A percentile compares a stretch with the other conserved stretches of the same genome.
phyloP scores from a whole-genome alignment of 345 rosid genomes.

The thale cress (Arabidopsis thaliana) region TAIR10.1 NC_003074.8:6411001-6411500 shows the following conservation, averaged over 20 bases:
- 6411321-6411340: conserved; percentile 83
- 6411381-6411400: conserved; percentile 84
- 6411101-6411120: conserved; percentile 10
- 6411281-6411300: conserved; percentile 3
- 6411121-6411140: conserved; percentile 9
- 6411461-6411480: conserved; percentile 16
- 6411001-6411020: not conserved
- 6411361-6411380: conserved; percentile 76
- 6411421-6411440: conserved; percentile 9
- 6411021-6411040: not conserved
- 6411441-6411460: conserved; percentile 5
- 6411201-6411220: conserved; percentile 22
- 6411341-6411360: conserved; percentile 65
- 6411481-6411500: conserved; percentile 9
- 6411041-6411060: conserved; percentile 21
- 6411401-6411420: conserved; percentile 22
- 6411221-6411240: conserved; percentile 26
- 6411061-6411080: conserved; percentile 24
- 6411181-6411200: conserved; percentile 18
- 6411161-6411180: conserved; percentile 18
- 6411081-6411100: conserved; percentile 13
- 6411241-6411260: conserved; percentile 27
- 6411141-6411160: conserved; percentile 9
- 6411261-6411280: conserved; percentile 15
- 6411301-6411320: conserved; percentile 8